Percentiles rank a stretch among this genome's conserved stretches.
These are phyloP conservation scores for Debaryomyces hansenii DNA, from an alignment of 805 yeast species.

Conservation along the genomic window DNA sequence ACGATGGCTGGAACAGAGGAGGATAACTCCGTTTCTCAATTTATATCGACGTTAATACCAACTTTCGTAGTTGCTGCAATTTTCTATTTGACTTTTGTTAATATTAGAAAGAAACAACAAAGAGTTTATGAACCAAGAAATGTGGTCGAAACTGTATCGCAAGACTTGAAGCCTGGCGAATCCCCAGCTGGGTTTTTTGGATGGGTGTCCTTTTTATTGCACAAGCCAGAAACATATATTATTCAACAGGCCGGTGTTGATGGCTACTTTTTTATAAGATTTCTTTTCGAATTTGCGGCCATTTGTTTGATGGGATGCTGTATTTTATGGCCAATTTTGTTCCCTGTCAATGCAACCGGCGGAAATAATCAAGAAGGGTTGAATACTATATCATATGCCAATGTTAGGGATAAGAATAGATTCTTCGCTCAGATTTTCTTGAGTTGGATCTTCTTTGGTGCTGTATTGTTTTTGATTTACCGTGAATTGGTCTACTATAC, in stretches of 20 bases:
- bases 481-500: constrained; percentile 72
- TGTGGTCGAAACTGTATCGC: constrained; percentile 46
- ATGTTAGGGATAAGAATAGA: constrained; percentile 64
- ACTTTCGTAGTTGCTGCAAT: constrained; percentile 42
- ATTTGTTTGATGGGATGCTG: constrained; percentile 55
- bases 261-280: constrained; percentile 75
- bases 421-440: constrained; percentile 73
- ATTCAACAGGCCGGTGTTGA: constrained; percentile 73
- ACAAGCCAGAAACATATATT: constrained; percentile 58
- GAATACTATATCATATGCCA: constrained; percentile 62
- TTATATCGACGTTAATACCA: constrained; percentile 48
- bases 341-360: constrained; percentile 75
- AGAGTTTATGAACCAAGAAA: constrained; percentile 57
- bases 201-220: constrained; percentile 56
- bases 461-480: constrained; percentile 65
- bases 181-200: constrained; percentile 45
- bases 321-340: constrained; percentile 64
- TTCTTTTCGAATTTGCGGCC: constrained; percentile 53
- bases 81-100: constrained; percentile 39
- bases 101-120: constrained; percentile 40
- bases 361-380: constrained; percentile 58
- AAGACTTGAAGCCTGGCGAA: constrained; percentile 43
- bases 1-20: too few relatives aligned
- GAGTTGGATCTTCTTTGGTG: constrained; percentile 72
- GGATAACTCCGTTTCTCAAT: constrained; percentile 47